These are phyloP conservation scores for Tephrocybe sp. DNA, from an alignment of 768 basidiomycete species.

Conservation along the genomic window DNA sequence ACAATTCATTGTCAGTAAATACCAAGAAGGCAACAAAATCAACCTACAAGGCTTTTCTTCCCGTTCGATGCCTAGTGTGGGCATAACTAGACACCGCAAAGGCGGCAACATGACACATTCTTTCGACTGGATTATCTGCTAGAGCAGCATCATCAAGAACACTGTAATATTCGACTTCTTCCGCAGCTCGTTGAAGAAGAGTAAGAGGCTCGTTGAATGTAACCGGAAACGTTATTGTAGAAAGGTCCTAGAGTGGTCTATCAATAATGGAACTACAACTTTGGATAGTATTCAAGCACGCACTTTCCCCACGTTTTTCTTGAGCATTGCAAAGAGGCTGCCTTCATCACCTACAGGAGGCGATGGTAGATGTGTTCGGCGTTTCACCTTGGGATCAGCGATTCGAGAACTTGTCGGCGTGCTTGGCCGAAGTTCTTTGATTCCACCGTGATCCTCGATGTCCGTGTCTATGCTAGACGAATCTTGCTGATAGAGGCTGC, in stretches of 20 bases:
- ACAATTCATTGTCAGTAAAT: slow-evolving; percentile 4
- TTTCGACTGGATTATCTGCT: slow-evolving; percentile 57
- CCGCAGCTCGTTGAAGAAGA: slow-evolving; percentile 77
- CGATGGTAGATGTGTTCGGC: slow-evolving; percentile 61
- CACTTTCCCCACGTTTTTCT: slow-evolving; percentile 87
- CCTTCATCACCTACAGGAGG: slow-evolving; percentile 72
- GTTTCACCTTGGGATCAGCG: slow-evolving; percentile 30
- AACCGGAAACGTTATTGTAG: slow-evolving; percentile 83
- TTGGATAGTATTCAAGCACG: background rate
- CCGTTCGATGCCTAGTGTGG: slow-evolving; percentile 75
- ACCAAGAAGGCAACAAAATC: background rate
- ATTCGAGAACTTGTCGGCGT: slow-evolving; percentile 1
- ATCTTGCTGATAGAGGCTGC: slow-evolving; percentile 37
- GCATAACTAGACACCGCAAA: slow-evolving; percentile 86
- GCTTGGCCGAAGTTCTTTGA: background rate
- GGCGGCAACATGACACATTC: slow-evolving; percentile 76
- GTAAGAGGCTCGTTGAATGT: slow-evolving; percentile 89
- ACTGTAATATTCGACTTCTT: slow-evolving; percentile 78
- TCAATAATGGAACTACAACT: background rate
- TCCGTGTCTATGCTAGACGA: slow-evolving; percentile 58
- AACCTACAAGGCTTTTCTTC: slow-evolving; percentile 86
- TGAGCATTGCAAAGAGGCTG: slow-evolving; percentile 77
- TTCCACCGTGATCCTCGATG: slow-evolving; percentile 37
- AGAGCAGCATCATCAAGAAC: slow-evolving; percentile 67
- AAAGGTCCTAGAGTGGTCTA: slow-evolving; percentile 58